phyloP scores from a whole-genome alignment of 352 stramenopile genomes.

The Thraustochytrium sp. region DNA sequence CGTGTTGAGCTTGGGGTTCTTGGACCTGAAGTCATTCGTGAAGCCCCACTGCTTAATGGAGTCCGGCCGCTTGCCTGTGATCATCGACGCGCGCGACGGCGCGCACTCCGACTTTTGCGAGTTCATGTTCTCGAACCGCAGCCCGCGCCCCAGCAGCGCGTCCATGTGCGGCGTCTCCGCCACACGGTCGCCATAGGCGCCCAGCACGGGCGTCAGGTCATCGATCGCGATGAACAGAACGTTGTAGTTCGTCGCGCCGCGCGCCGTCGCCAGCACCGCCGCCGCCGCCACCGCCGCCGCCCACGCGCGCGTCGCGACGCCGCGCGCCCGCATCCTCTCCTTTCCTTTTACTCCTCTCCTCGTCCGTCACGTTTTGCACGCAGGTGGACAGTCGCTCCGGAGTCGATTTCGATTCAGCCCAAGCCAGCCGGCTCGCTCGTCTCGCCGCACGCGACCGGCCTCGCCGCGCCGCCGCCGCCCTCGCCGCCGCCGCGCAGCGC shows the following conservation, averaged over 20 bases:
- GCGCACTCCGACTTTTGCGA: neutral
- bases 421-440: no score
- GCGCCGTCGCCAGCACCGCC: neutral
- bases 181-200: slow-evolving; percentile 6
- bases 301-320: neutral
- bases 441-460: no score
- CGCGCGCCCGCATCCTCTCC: no score
- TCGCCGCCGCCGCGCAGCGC: no score
- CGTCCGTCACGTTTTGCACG: no score
- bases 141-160: neutral
- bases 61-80: neutral
- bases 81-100: neutral
- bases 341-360: no score
- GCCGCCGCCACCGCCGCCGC: neutral
- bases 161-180: slow-evolving; percentile 26
- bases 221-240: neutral
- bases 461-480: no score
- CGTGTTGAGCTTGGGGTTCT: neutral
- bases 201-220: slow-evolving; percentile 19
- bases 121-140: neutral
- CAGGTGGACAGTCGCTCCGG: no score
- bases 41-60: neutral
- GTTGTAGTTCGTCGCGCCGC: neutral
- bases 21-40: neutral
- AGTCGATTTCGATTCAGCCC: no score